Base-by-base conservation (phyloP, 106 monocot genomes). In the Acanthochlamys bracteata region DNA sequence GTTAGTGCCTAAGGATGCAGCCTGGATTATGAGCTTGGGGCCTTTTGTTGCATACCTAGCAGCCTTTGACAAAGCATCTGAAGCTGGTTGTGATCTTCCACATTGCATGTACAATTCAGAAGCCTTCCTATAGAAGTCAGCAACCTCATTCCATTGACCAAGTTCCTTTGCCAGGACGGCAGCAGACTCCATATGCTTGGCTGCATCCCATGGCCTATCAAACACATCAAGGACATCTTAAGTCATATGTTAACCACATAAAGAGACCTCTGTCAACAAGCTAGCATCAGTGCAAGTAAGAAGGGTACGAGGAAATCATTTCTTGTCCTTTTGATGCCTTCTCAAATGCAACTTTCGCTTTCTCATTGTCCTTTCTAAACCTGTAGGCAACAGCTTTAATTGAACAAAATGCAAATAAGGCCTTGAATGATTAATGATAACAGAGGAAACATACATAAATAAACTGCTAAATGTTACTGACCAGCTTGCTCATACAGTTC, bases 241-340 rank as follows among this genome's bases (percentile, higher is more conserved):
- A 25, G 22, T 21, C 27, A 25, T 42, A 66, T 25, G 4, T 64
- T 15, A 7, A 64, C 23, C 43, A 53, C 15, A 24, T 14, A 46
- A 54, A 2, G 19, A 20, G 23, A 20, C 23, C 41, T 24, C 0
- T 16, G 39, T 11, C 10, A 39, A 19, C 4, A 51, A n/a, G n/a
- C n/a, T n/a, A 54, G 19, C n/a, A 6, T 54, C 12, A 54, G 53
- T 57, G 4, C 39, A 23, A n/a, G 33, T 60, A 51, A 54, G 9
- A 11, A 75, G 77, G 69, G 78, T 91, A 98, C 91, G 91, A 92
- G 25, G 82, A 79, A 17, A 98, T 83, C 77, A 99, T 85, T 79
- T 99, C 98, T 67, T 99, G 98, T 65, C 98, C 92, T 77, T 99
- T 89, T 57, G 98, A 92, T 57, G 98, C 98, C 79, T 81, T 99